Base-by-base conservation (phyloP, 225 moss, liverwort and hornwort genomes). In the Marchantia polymorpha region DNA sequence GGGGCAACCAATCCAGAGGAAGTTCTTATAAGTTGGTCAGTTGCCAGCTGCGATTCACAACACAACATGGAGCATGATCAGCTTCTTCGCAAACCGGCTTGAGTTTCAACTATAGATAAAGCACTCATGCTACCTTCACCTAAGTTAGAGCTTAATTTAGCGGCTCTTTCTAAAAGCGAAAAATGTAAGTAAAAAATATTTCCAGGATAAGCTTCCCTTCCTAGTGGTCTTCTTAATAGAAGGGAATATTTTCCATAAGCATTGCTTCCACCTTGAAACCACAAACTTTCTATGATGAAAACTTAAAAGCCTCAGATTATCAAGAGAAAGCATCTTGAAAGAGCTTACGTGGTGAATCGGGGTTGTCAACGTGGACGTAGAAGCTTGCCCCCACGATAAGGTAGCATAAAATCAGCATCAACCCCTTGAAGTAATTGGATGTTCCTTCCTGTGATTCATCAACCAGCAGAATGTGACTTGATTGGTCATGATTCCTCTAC, bases 371-470 rank as follows among this genome's bases (percentile, higher is more conserved):
- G 77, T 94, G 94, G 58, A 94, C 92, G 84, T 86, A 92, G 83
- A 92, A 94, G 84, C 94, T 94, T 52, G 92, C 94, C 53, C 85
- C 92, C 19, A 94, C 94, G 66, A 94, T 92, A 58, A 94, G 85
- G 81, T 94, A 94, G 81, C 87, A 92, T 61, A 92, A 87, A 60
- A 94, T 85, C 72, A 94, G 86, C 94, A 94, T 92, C 68, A 92
- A 77, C 19, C 94, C 94, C 82, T 94, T 94, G 83, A 94, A 94
- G 72, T 94, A 94, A 81, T 92, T 94, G 26, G 93, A 83, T 63
- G 89, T 93, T 61, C 93, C 93, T 75, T 93, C 91, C 87, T 93
- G 90, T 53, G 49, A n/a, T 27, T 50, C n/a, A 73, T 20, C 16
- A 0, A 75, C 74, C 29, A 56, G 29, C 2, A 76, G 31, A 39